Percentiles rank a stretch among this genome's conserved stretches.
Evolutionary conservation across 2,329 filamentous ascomycete species (phyloP).

Genomic region (Cercospora brassicicola): DNA sequence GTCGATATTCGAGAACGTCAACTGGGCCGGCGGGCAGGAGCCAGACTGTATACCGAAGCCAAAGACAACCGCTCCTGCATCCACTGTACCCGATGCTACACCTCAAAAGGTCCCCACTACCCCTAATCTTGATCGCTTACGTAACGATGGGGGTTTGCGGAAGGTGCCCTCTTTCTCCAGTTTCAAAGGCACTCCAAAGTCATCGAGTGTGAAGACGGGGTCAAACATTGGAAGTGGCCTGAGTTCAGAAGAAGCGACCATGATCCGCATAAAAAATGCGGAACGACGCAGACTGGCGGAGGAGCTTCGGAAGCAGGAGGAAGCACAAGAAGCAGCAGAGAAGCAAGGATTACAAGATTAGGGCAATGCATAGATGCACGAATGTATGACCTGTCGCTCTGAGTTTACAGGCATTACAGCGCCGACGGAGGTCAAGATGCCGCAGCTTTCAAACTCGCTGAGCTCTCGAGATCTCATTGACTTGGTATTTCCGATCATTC

Average conservation of each 20-base stretch:
- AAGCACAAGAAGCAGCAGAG: not conserved
- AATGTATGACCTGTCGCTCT: not conserved
- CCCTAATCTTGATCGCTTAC: constrained; percentile 2
- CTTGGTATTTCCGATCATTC: not conserved
- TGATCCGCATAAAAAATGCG: constrained; percentile 48
- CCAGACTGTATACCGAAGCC: constrained; percentile 46
- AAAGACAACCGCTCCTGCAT: not conserved
- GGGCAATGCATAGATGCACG: not conserved
- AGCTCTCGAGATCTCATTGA: not conserved
- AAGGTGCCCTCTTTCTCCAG: constrained; percentile 48
- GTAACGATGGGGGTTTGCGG: constrained; percentile 13
- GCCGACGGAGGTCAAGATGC: not conserved
- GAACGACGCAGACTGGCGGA: constrained; percentile 30
- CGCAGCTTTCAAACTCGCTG: not conserved
- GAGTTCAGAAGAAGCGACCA: constrained; percentile 45
- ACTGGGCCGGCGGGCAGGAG: constrained; percentile 56
- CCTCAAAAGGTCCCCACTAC: not conserved
- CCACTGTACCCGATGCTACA: not conserved
- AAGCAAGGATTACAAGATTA: not conserved
- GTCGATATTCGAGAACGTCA: constrained; percentile 54
- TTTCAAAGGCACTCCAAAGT: constrained; percentile 38
- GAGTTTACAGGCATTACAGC: not conserved
- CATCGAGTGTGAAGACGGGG: constrained; percentile 8
- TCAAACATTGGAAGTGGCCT: constrained; percentile 21
- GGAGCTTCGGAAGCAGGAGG: not conserved